These are phyloP conservation scores for Phragmites australis DNA, from an alignment of 176 grass and related monocot species.

Conservation along the genomic window DNA sequence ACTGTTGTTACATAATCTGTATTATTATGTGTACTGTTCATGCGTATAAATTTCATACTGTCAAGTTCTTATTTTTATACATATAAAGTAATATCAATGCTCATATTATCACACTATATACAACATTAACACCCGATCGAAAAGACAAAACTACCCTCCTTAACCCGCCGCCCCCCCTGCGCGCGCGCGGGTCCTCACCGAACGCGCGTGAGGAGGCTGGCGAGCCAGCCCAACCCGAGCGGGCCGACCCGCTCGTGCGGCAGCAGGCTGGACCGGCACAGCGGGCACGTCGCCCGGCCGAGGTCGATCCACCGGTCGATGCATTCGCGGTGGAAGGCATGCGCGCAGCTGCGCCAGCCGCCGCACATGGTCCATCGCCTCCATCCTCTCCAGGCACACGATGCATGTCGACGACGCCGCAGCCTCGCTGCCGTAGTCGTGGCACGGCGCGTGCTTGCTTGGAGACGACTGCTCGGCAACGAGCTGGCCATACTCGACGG, in stretches of 20 bases:
- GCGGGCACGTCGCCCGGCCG: slow-evolving; percentile 55
- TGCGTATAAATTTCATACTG: no score
- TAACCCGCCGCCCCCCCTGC: background rate
- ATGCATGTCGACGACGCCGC: slow-evolving; percentile 38
- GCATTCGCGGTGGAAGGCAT: slow-evolving; percentile 73
- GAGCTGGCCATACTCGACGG: slow-evolving; percentile 43
- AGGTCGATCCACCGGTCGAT: slow-evolving; percentile 85
- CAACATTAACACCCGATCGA: background rate
- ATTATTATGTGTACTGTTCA: no score
- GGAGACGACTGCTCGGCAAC: background rate
- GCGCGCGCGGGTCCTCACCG: background rate
- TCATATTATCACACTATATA: no score
- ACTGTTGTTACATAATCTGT: no score
- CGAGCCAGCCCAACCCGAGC: slow-evolving; percentile 26
- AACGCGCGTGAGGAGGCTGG: slow-evolving; percentile 20
- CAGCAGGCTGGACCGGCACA: slow-evolving; percentile 61
- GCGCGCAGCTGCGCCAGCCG: slow-evolving; percentile 64
- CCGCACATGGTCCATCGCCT: slow-evolving; percentile 49
- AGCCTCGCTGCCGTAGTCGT: background rate
- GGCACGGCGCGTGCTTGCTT: background rate
- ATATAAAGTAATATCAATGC: no score
- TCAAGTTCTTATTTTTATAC: no score
- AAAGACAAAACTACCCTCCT: background rate
- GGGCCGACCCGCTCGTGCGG: background rate
- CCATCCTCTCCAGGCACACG: slow-evolving; percentile 66